Conservation (phyloP, 345 rosid genomes). For the Psidium friedrichsthalianum region DNA sequence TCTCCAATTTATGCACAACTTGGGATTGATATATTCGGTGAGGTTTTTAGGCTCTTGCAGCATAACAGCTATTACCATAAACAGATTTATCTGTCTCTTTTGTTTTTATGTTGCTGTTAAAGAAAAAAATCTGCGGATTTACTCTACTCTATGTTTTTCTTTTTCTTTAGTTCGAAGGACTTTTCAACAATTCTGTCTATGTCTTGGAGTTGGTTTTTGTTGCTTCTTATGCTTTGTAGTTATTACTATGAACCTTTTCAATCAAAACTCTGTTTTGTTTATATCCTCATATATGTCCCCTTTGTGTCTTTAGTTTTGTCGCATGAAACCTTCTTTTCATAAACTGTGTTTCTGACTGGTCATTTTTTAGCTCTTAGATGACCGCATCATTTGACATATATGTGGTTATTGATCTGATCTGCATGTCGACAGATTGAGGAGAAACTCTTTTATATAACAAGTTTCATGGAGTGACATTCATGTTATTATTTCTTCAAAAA, state of each 20-base stretch:
- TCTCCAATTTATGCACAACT: conserved; percentile 92
- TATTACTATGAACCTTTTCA: background rate
- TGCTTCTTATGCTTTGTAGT: background rate
- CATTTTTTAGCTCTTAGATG: background rate
- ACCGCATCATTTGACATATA: background rate
- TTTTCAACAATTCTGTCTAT: background rate
- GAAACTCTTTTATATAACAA: background rate
- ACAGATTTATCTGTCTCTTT: background rate
- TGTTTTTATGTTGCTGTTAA: background rate
- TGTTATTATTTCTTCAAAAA: background rate
- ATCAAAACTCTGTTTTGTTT: background rate
- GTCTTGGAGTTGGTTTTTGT: background rate
- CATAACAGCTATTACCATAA: background rate
- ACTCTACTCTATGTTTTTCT: background rate
- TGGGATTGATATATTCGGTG: conserved; percentile 88
- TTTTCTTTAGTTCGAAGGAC: background rate
- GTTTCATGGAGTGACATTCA: background rate
- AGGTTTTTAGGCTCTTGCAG: conserved; percentile 10
- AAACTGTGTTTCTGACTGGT: background rate
- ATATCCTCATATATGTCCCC: background rate
- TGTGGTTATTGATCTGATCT: background rate
- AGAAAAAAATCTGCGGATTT: background rate
- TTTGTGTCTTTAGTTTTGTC: background rate
- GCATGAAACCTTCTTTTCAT: background rate
- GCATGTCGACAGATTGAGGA: background rate